A percentile compares a stretch with the other conserved stretches of the same genome.
Conservation (phyloP, 2,329 filamentous ascomycete species). For the Botrytis paeoniae region DNA sequence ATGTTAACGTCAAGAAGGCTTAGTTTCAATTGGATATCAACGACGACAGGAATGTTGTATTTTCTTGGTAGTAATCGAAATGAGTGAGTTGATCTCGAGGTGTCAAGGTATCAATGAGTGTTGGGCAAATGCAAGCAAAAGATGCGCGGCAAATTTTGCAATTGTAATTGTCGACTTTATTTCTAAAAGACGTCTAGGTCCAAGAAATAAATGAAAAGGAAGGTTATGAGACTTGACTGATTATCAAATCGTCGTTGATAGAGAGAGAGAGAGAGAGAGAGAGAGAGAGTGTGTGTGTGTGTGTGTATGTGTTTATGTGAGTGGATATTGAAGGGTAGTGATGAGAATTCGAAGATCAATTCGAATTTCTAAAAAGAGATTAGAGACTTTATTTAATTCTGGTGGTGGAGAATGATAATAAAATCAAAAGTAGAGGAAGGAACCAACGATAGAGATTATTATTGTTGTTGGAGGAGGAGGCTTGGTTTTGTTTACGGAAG, state of each 20-base stretch:
- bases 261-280: not conserved
- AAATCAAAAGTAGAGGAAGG: not conserved
- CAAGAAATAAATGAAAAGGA: slow-evolving; percentile 8
- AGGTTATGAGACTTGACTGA: not conserved
- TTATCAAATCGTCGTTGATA: not conserved
- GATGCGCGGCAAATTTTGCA: slow-evolving; percentile 10
- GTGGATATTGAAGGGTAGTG: slow-evolving; percentile 7
- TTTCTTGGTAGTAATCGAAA: not conserved
- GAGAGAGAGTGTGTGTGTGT: no score
- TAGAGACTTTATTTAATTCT: not conserved
- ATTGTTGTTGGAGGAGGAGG: not conserved
- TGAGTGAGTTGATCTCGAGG: slow-evolving; percentile 8
- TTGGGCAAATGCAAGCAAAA: slow-evolving; percentile 11
- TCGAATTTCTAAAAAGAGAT: not conserved
- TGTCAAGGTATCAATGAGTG: not conserved
- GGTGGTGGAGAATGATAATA: not conserved
- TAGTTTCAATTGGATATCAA: not conserved
- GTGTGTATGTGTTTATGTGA: no score
- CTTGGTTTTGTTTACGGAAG: slow-evolving; percentile 2
- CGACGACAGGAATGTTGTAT: not conserved
- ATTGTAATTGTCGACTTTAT: not conserved
- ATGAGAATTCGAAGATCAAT: slow-evolving; percentile 8
- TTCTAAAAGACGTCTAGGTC: not conserved
- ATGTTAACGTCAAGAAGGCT: slow-evolving; percentile 1
- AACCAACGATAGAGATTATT: not conserved